Evolutionary conservation across 208 protist genomes (phyloP), one percentile per base, ranked within the genome.

Genomic region (Acanthamoeba castellanii): DNA sequence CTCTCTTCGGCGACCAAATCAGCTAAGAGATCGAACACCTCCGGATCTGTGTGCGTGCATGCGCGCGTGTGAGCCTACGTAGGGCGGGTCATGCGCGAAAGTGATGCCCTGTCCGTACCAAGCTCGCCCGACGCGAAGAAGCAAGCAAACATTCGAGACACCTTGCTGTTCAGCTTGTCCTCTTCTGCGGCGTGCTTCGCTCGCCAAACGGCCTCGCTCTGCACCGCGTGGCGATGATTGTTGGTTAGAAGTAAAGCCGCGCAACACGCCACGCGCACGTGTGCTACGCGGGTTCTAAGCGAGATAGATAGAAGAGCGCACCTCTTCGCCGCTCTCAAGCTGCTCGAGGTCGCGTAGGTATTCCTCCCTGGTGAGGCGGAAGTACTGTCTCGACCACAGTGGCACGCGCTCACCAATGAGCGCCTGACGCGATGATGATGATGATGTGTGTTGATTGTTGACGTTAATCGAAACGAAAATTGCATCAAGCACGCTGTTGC

Each of bases 341-440:
- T 47, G 70, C 70, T 16, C 16, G 32, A 78, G 70, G 16, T 45
- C 32, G 18, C 37, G 32, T 47, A 42, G n/a, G 32, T 45, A 78
- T 13, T 78, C 18, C 16, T 78, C 18, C 27, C 32, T 11, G 70
- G 70, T 74, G n/a, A 74, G 66, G 14, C 66, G 66, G 66, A 74
- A 74, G 66, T 34, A 37, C n/a, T 74, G n/a, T 27, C 66, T n/a
- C 14, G 34, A 34, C 70, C 70, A 78, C 70, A 27, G 25, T 25
- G 68, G 68, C 68, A 76, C n/a, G 14, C 68, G 68, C 68, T 34
- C 68, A n/a, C 30, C 27, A n/a, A 76, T 76, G 25, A 76, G 68
- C 68, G 61, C 61, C 61, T 68, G n/a, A 1, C 25, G 25, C 61
- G n/a, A 68, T 22, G 25, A 16, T 13, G 1, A n/a, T n/a, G n/a